Base-by-base conservation (phyloP, 106 monocot genomes). In the Apostasia shenzhenica region DNA sequence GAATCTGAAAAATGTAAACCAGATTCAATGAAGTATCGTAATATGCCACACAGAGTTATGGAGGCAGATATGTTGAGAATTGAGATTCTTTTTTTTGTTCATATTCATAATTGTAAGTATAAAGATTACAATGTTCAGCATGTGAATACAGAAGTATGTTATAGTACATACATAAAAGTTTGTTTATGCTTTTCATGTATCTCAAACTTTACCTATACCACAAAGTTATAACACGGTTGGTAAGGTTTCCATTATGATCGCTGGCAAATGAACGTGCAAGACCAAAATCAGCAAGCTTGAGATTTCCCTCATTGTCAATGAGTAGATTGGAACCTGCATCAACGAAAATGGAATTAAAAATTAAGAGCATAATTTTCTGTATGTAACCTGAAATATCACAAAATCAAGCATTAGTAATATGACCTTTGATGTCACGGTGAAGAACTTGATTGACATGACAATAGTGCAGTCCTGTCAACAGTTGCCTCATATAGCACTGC, bases 211-310 rank as follows among this genome's bases (percentile, higher is more conserved):
- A 99, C 99, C 99, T 99, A 57, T 99, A 99, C 99, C 99, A 99
- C 68, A 99, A 78, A 75, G 99, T 99, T 45, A 93, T 99, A 13
- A 93, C 99, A 76, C 93, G 90, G 75, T 99, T 99, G 40, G 92
- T 99, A 5, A 99, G 75, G 69, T 99, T 87, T 56, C 84, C 93
- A 82, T 87, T 93, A 13, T 92, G 92, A 56, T 90, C 89, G 67
- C 87, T 92, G 12, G 93, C 85, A 74, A 93, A 93, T 48, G 87
- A 90, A 50, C 99, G 86, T 43, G 99, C 99, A 71, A 99, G 90
- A 6, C 99, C 99, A 82, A 99, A 99, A 81, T 99, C 99, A 49
- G 99, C 99, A 78, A 99, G 99, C 72, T 99, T 99, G 67, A 99
- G 76, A 76, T 93, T 93, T 41, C 99, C 99, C 63, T 99, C 90